Percentiles rank a stretch among this genome's conserved stretches.
phyloP scores from a whole-genome alignment of 805 yeast species.

The Limtongia smithiae region DNA sequence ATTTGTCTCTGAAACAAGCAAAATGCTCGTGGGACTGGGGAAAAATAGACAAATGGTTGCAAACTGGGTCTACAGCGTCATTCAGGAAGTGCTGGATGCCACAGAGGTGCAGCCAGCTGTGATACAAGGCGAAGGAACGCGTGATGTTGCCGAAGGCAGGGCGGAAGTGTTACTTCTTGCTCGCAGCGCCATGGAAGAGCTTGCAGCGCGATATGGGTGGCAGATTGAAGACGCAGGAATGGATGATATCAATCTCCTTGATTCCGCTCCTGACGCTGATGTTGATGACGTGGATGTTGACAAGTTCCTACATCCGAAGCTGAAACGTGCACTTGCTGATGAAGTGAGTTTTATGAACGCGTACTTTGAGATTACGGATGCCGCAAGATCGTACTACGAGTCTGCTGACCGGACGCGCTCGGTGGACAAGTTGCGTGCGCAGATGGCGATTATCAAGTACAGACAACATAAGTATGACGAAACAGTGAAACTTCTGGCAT shows the following conservation, averaged over 20 bases:
- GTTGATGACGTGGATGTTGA: not conserved
- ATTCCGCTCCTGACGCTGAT: not conserved
- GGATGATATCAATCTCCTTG: constrained; percentile 19
- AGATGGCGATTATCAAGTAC: constrained; percentile 68
- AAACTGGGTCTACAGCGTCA: constrained; percentile 39
- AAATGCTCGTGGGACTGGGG: constrained; percentile 29
- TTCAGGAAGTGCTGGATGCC: constrained; percentile 43
- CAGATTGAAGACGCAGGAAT: constrained; percentile 5
- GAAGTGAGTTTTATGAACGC: constrained; percentile 40
- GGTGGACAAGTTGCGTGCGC: constrained; percentile 70
- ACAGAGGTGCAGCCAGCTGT: constrained; percentile 31
- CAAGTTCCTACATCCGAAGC: constrained; percentile 23
- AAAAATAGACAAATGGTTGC: constrained; percentile 30
- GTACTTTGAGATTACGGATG: constrained; percentile 54
- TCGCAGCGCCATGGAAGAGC: constrained; percentile 40
- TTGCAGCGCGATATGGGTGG: constrained; percentile 27
- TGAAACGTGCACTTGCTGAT: constrained; percentile 34
- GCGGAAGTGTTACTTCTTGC: constrained; percentile 44
- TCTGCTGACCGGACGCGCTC: constrained; percentile 56
- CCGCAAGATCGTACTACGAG: constrained; percentile 52
- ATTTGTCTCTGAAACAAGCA: constrained; percentile 44
- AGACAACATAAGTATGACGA: constrained; percentile 53
- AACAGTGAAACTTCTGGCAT: constrained; percentile 60
- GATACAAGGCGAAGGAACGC: constrained; percentile 34
- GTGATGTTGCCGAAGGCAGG: constrained; percentile 39